A percentile compares a stretch with the other conserved stretches of the same genome.
Conservation (phyloP, 192 early-diverging fungal species). For the Backusella luteola region DNA sequence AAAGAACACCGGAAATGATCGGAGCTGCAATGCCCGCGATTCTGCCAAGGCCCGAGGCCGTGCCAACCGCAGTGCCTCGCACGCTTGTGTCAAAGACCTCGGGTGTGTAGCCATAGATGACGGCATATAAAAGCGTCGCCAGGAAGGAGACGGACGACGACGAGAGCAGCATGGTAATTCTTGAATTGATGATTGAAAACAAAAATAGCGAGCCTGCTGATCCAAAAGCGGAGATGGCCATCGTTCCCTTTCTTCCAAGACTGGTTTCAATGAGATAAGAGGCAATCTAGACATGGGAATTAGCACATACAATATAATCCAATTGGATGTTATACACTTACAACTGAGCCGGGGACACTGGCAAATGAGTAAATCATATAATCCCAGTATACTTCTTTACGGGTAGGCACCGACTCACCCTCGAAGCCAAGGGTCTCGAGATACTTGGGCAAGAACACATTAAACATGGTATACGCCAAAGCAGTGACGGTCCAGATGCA, state of each 20-base stretch:
- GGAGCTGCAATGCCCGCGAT: conserved; percentile 77
- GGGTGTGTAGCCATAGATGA: conserved; percentile 86
- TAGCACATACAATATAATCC: neutral
- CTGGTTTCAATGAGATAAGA: conserved; percentile 68
- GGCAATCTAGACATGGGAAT: conserved; percentile 33
- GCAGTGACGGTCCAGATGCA: conserved; percentile 76
- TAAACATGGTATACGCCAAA: conserved; percentile 86
- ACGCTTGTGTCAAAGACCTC: conserved; percentile 79
- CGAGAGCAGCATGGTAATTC: conserved; percentile 55
- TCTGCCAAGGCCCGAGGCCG: conserved; percentile 73
- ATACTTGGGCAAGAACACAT: conserved; percentile 81
- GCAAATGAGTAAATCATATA: conserved; percentile 71
- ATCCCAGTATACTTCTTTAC: conserved; percentile 67
- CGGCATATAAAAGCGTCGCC: conserved; percentile 77
- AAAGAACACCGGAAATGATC: conserved; percentile 64
- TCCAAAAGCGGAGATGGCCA: conserved; percentile 74
- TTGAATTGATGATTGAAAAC: conserved; percentile 60
- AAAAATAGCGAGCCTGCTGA: conserved; percentile 65
- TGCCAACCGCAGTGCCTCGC: conserved; percentile 78
- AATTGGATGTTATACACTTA: conserved; percentile 39
- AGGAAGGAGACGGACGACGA: conserved; percentile 64
- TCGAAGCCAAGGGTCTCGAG: conserved; percentile 56
- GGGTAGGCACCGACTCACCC: conserved; percentile 28
- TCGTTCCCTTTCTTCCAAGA: conserved; percentile 76
- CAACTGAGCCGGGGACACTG: conserved; percentile 79